phyloP scores from a whole-genome alignment of 495 filamentous ascomycete genomes.

The Halenospora varia region DNA sequence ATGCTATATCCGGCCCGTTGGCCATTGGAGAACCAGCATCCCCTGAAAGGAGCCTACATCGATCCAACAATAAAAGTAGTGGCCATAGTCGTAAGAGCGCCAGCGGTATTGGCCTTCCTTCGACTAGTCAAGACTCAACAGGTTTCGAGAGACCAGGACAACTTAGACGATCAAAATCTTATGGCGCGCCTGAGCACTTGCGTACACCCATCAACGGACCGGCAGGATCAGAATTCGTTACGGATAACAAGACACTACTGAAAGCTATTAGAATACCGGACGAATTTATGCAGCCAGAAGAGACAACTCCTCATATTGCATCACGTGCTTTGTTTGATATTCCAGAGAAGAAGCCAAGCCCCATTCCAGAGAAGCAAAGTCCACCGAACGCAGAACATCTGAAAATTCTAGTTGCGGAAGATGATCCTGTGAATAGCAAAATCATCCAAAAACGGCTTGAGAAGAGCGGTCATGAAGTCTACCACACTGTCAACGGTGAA shows the following conservation, averaged over 20 bases:
- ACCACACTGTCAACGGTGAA: conserved; percentile 77
- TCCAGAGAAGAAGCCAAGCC: conserved; percentile 11
- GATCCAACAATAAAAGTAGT: conserved; percentile 29
- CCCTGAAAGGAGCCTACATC: conserved; percentile 33
- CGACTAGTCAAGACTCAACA: background rate
- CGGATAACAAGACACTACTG: conserved; percentile 37
- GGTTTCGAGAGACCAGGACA: conserved; percentile 5
- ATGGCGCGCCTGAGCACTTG: conserved; percentile 15
- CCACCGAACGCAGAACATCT: conserved; percentile 38
- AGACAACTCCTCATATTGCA: background rate
- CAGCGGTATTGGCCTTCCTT: conserved; percentile 4
- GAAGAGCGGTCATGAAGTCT: conserved; percentile 71
- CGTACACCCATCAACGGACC: conserved; percentile 6
- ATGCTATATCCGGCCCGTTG: conserved; percentile 64
- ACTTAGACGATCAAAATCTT: conserved; percentile 15
- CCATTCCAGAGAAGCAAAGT: background rate
- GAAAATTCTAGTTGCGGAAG: conserved; percentile 79
- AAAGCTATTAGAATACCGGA: conserved; percentile 40
- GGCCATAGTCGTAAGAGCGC: conserved; percentile 13
- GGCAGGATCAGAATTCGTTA: conserved; percentile 36
- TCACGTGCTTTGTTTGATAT: conserved; percentile 36
- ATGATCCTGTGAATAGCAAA: conserved; percentile 88
- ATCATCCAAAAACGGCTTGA: conserved; percentile 82
- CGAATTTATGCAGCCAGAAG: conserved; percentile 18
- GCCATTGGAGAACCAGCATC: conserved; percentile 36